Percentiles rank a stretch among this genome's conserved stretches.
These are phyloP conservation scores for Cymbopogon flexuosus DNA, from an alignment of 202 grass and related monocot species.

Conservation along the genomic window DNA sequence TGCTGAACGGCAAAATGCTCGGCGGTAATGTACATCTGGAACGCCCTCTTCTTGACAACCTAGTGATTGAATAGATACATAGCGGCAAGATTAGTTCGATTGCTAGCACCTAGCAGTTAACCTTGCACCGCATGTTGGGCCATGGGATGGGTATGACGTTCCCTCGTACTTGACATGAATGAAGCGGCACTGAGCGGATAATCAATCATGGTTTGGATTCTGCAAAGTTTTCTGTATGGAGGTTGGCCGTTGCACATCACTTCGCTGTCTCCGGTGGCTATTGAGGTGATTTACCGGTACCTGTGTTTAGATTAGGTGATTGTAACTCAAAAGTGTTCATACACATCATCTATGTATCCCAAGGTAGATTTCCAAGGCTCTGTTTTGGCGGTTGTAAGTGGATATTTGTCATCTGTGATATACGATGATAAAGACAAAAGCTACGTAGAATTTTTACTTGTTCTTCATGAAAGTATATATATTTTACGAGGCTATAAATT, in stretches of 20 bases:
- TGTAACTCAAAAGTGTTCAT: constrained; percentile 24
- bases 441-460: background rate
- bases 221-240: background rate
- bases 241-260: background rate
- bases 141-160: background rate
- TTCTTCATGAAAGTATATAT: background rate
- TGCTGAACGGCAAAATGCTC: constrained; percentile 43
- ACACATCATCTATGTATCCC: background rate
- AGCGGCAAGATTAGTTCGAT: constrained; percentile 36
- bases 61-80: constrained; percentile 67
- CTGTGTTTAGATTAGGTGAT: constrained; percentile 21
- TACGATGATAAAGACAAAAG: background rate
- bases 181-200: background rate
- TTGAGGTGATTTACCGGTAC: background rate
- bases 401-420: background rate
- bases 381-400: background rate
- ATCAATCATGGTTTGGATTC: background rate
- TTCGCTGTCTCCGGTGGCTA: background rate
- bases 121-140: constrained; percentile 17
- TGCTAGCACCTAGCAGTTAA: constrained; percentile 4
- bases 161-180: background rate
- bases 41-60: constrained; percentile 68
- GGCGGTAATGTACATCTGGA: constrained; percentile 45
- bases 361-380: background rate
- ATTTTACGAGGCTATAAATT: background rate